A percentile compares a stretch with the other conserved stretches of the same genome.
Conservation (phyloP, 371 early-diverging fungal species). For the Batkoa obscura region DNA sequence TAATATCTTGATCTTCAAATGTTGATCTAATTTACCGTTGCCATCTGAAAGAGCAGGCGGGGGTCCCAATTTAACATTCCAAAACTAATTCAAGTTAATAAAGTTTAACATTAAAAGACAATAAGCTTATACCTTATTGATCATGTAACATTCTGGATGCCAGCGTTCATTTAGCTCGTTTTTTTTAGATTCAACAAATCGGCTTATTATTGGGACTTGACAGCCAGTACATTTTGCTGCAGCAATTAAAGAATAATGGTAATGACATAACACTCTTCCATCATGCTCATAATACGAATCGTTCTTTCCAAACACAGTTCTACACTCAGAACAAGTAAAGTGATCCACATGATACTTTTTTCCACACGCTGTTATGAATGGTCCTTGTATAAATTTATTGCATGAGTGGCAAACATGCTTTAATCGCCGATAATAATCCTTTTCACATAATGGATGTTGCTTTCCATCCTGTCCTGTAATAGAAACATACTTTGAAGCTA, state of each 20-base stretch:
- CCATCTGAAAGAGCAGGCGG: slow-evolving; percentile 4
- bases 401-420: slow-evolving; percentile 78
- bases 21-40: background rate
- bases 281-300: slow-evolving; percentile 88
- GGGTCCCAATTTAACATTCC: slow-evolving; percentile 44
- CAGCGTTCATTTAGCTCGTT: slow-evolving; percentile 59
- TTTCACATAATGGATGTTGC: slow-evolving; percentile 57
- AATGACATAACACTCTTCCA: slow-evolving; percentile 68
- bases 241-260: slow-evolving; percentile 67
- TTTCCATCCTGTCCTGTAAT: slow-evolving; percentile 32
- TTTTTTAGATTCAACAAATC: slow-evolving; percentile 74
- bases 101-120: background rate
- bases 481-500: slow-evolving; percentile 79
- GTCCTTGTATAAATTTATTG: slow-evolving; percentile 67
- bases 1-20: background rate
- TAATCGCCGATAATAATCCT: slow-evolving; percentile 71
- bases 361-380: slow-evolving; percentile 79
- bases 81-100: slow-evolving; percentile 26
- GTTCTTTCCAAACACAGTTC: slow-evolving; percentile 78
- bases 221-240: slow-evolving; percentile 89
- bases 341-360: slow-evolving; percentile 90
- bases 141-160: slow-evolving; percentile 98
- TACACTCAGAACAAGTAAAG: slow-evolving; percentile 84
- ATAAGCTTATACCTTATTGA: slow-evolving; percentile 46
- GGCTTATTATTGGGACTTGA: slow-evolving; percentile 73